Evolutionary conservation across 495 filamentous ascomycete species (phyloP), one percentile per base, ranked within the genome.

Genomic region (Penicillium dipodomyicola): DNA sequence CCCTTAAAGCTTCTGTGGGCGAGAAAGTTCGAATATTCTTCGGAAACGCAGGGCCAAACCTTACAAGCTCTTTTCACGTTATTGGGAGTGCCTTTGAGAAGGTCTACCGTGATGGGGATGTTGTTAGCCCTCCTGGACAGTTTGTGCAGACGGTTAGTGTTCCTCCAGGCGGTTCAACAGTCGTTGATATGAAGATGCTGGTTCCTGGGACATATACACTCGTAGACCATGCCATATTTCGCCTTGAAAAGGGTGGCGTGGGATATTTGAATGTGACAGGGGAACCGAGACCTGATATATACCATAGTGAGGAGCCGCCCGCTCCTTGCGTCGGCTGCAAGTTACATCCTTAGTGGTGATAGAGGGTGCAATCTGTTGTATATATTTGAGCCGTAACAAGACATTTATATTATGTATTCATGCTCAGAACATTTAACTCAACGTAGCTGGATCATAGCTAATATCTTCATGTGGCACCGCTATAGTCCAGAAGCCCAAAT

Each of bases 1-100:
- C 62, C 1, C 55, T 64, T 3, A 61, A 60, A 23, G 62, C 62
- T n/a, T 41, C 25, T 0, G 29, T 58, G 20, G 54, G 40, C 9
- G 58, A 64, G 22, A 55, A 44, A 9, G 58, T 64, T 3, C 62
- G 62, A 1, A 58, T 64, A 8, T 61, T 58, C 17, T 64, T 64
- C 27, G 58, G 62, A 3, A 64, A 64, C 33, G 54, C 50, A 14
- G 58, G 62, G 0, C 62, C 58, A 25, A 64, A 61, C 15, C 58
- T 64, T n/a, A 64, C 61, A 15, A 60, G 58, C 39, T 58, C 61
- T 4, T 64, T 64, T 42, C 61, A 64, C 43, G 58, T 64, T n/a
- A 64, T 64, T 46, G 61, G 61, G 11, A 61, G 58, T 39, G 51
- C 54, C 40, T 64, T 64, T 35, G 14, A 41, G 1, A 42, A 43